A percentile compares a stretch with the other conserved stretches of the same genome.
These are phyloP conservation scores for Rosa hybrid DNA, from an alignment of 331 rosid genomes.

Conservation along the genomic window DNA sequence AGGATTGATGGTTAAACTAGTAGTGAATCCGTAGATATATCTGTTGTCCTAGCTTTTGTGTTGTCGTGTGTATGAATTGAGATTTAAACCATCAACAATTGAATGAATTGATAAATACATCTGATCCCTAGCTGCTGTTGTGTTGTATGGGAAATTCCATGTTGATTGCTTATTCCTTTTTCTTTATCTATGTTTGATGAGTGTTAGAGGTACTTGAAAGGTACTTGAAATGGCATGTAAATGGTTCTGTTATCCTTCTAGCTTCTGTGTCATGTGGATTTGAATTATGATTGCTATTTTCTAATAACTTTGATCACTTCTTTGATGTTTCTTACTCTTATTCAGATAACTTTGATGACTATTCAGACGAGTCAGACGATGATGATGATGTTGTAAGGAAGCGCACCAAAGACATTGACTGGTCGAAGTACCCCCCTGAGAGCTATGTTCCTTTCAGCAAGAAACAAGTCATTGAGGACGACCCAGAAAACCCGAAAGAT, in stretches of 20 bases:
- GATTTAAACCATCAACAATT: neutral
- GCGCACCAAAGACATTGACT: neutral
- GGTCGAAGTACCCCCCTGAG: neutral
- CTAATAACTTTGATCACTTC: too few relatives aligned
- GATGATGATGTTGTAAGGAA: neutral
- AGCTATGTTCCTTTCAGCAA: conserved; percentile 20
- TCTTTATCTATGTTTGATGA: neutral
- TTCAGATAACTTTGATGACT: neutral
- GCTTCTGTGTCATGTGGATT: neutral
- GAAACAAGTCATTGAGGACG: conserved; percentile 46
- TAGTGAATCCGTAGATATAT: too few relatives aligned
- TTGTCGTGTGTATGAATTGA: too few relatives aligned
- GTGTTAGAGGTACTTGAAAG: neutral
- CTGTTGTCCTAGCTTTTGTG: too few relatives aligned
- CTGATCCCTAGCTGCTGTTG: neutral
- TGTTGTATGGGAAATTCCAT: neutral
- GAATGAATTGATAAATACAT: neutral
- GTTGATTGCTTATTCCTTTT: neutral
- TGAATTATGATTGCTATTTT: neutral
- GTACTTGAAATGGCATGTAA: too few relatives aligned
- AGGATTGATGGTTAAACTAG: too few relatives aligned
- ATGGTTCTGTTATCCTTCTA: neutral
- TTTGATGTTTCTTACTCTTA: too few relatives aligned
- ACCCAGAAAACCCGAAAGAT: conserved; percentile 63
- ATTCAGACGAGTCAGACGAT: neutral